These are phyloP conservation scores for Fusarium equiseti DNA, from an alignment of 2,329 filamentous ascomycete genomes.

Conservation along the genomic window DNA sequence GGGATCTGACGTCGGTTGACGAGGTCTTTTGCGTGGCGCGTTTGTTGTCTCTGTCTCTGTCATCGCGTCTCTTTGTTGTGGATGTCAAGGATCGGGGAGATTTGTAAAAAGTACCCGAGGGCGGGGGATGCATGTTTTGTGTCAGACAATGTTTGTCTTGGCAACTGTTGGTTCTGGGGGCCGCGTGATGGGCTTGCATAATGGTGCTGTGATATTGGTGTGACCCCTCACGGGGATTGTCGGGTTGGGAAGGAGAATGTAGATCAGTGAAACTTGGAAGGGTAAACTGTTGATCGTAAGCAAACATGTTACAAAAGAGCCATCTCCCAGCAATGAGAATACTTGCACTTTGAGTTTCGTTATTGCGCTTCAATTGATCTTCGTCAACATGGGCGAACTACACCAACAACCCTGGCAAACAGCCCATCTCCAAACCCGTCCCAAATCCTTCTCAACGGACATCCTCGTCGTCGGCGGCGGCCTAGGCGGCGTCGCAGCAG, in stretches of 20 bases:
- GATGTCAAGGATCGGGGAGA: constrained; percentile 32
- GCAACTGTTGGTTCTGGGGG: neutral
- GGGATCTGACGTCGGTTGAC: constrained; percentile 32
- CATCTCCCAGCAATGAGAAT: neutral
- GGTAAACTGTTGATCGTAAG: neutral
- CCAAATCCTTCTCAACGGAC: constrained; percentile 36
- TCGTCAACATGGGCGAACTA: constrained; percentile 22
- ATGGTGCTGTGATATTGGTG: neutral
- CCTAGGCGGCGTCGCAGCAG: constrained; percentile 46
- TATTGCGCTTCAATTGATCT: neutral
- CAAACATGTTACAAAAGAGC: constrained; percentile 3
- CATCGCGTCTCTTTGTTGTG: neutral
- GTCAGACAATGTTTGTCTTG: constrained; percentile 3
- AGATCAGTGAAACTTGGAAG: neutral
- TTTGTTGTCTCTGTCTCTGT: neutral
- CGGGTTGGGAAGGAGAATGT: constrained; percentile 11
- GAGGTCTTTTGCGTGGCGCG: constrained; percentile 29
- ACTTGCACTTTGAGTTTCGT: neutral
- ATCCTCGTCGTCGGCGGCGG: constrained; percentile 45
- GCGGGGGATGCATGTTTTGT: neutral
- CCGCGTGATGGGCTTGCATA: constrained; percentile 10
- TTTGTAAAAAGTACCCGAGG: constrained; percentile 24
- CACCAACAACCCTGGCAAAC: constrained; percentile 17
- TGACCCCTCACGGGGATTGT: constrained; percentile 40
- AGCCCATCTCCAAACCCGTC: neutral